These are phyloP conservation scores for Rhizodiscina lignyota DNA, from an alignment of 495 filamentous ascomycete genomes.

Conservation along the genomic window DNA sequence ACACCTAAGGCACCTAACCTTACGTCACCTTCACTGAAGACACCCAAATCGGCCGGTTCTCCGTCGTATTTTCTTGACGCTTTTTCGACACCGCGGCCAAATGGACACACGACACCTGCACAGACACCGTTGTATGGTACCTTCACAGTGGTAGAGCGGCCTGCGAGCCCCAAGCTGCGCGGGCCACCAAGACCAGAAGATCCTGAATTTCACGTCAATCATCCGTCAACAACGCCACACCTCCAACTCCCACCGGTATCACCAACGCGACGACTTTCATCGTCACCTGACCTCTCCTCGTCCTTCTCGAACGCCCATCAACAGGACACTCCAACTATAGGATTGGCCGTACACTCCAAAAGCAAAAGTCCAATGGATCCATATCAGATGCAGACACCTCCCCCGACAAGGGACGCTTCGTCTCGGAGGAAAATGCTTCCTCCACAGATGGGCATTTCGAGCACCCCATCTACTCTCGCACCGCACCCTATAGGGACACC, in stretches of 20 bases:
- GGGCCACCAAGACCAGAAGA: constrained; percentile 11
- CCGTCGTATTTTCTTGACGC: constrained; percentile 24
- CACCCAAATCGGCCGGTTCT: constrained; percentile 16
- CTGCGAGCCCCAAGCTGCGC: constrained; percentile 12
- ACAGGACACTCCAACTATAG: constrained; percentile 16
- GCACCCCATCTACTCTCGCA: constrained; percentile 19
- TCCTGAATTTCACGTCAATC: constrained; percentile 33
- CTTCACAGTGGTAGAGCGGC: constrained; percentile 13
- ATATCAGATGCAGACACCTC: constrained; percentile 48
- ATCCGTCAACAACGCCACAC: constrained; percentile 35
- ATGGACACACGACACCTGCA: constrained; percentile 17
- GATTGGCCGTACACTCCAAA: too few species aligned
- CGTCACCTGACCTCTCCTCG: constrained; percentile 36
- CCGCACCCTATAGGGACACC: constrained; percentile 27
- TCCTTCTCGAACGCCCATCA: constrained; percentile 28
- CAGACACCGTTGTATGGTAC: constrained; percentile 14
- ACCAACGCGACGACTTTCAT: constrained; percentile 35
- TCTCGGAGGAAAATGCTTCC: constrained; percentile 21
- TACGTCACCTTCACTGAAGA: constrained; percentile 13
- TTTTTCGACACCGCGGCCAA: constrained; percentile 21
- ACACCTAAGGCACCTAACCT: constrained; percentile 18
- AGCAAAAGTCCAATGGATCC: constrained; percentile 27
- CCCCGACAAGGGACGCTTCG: constrained; percentile 41
- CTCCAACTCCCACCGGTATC: constrained; percentile 39
- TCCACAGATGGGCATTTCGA: constrained; percentile 13